These are phyloP conservation scores for Botrytis pseudocinerea DNA, from an alignment of 2,329 filamentous ascomycete species.

Conservation along the genomic window DNA sequence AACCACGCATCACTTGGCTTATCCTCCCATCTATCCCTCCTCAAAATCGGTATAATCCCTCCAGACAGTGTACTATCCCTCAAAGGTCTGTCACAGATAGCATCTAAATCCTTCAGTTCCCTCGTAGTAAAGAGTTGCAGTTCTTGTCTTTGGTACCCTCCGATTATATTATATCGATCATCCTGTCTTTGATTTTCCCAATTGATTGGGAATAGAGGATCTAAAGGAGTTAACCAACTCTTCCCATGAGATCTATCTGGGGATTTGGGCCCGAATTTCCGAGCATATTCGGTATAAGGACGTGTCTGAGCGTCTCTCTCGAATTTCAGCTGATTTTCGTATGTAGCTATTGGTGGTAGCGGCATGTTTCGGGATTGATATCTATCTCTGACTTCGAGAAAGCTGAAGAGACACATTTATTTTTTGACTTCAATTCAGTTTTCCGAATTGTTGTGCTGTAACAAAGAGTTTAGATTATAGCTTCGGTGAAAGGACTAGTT, in stretches of 20 bases:
- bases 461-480: neutral
- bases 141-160: neutral
- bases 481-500: neutral
- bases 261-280: neutral
- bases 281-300: neutral
- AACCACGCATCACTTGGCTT: slow-evolving; percentile 9
- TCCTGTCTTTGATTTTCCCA: neutral
- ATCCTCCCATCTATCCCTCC: slow-evolving; percentile 8
- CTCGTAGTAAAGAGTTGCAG: neutral
- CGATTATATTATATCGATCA: neutral
- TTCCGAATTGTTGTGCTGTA: neutral
- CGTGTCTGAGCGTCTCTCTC: neutral
- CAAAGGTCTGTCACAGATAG: neutral
- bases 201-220: neutral
- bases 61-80: neutral
- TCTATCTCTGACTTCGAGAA: neutral
- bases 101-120: slow-evolving; percentile 17
- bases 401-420: neutral
- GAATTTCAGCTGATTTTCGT: neutral
- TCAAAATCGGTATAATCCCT: neutral
- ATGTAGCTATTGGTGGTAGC: neutral
- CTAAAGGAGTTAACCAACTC: slow-evolving; percentile 9
- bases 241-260: neutral
- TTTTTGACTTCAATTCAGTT: neutral
- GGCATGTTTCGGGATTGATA: neutral